Conservation (phyloP, 163 green algal genomes). For the Chloroidium sp. region DNA sequence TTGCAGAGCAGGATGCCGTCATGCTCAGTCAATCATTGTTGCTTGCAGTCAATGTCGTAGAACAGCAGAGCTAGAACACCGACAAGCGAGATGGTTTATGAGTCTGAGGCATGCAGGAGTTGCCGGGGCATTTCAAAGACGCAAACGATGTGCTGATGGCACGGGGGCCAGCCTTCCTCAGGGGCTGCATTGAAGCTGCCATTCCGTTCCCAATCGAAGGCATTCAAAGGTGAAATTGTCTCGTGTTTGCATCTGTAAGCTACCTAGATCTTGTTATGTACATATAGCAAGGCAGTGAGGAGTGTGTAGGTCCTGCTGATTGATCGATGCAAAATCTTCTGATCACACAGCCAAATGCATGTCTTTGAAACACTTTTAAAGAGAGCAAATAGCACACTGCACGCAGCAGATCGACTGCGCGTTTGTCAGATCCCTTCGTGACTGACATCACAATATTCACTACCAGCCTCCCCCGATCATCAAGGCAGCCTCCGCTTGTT, state of each 20-base stretch:
- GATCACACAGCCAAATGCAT: too few species aligned
- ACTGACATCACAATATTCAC: not conserved
- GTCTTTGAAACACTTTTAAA: too few species aligned
- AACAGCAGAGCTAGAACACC: not conserved
- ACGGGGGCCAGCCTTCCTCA: conserved; percentile 53
- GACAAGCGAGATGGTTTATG: not conserved
- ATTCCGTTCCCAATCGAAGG: conserved; percentile 57
- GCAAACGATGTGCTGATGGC: conserved; percentile 80
- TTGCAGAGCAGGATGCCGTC: not conserved
- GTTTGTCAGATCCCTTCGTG: too few species aligned
- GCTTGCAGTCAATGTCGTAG: not conserved
- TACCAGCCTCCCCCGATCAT: not conserved
- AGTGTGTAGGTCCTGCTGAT: too few species aligned
- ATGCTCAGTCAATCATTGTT: not conserved
- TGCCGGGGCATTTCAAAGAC: conserved; percentile 51
- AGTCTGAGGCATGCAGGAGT: not conserved
- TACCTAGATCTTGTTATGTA: too few species aligned
- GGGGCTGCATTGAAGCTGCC: conserved; percentile 32
- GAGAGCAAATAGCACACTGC: too few species aligned
- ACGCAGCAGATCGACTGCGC: too few species aligned
- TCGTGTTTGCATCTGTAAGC: too few species aligned
- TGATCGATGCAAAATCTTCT: too few species aligned
- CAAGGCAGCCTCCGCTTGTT: not conserved
- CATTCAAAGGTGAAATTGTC: conserved; percentile 28
- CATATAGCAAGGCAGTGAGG: too few species aligned